Base-by-base conservation (phyloP, 164 flowering plant genomes). In the Macadamia integrifolia region DNA sequence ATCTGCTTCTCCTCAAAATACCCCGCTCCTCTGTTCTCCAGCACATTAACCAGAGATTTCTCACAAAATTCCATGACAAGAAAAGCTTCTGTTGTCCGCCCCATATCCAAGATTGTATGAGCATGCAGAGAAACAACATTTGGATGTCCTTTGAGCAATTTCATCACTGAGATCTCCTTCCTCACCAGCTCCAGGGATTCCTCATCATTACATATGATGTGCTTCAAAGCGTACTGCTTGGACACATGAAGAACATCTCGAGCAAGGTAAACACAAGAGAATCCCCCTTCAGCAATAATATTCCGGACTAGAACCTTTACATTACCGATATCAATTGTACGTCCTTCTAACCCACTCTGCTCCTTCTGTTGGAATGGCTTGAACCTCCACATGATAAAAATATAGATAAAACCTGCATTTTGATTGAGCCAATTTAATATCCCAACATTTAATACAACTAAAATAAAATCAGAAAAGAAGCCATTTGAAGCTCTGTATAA, bases 31-130 rank as follows among this genome's bases (percentile, higher is more conserved):
- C 98, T 86, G 76, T 75, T 86, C 80, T 95, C 99, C 80, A 95
- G 73, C 66, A 95, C 93, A 79, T 58, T 86, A 69, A 91, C 99
- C 63, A 95, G 78, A 40, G 99, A 91, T 71, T 90, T 92, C 71
- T 92, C 99, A 73, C 99, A 95, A 62, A 72, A 91, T 66, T 95
- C 99, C 98, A 95, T 89, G 66, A 89, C 90, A 75, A 95, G 87
- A 43, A 91, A 66, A 35, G 90, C 98, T 77, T 95, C 98, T 71
- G 89, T 95, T 17, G 91, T 87, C 72, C 98, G 81, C 14, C 97
- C 99, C 96, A 86, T 86, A 72, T 92, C 97, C 65, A 92, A 61
- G 35, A 91, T 72, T 28, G 87, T 72, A 68, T 88, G 87, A 0
- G 90, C 88, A 66, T 65, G 69, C 69, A 95, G 91, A 6, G 85